A percentile compares a stretch with the other conserved stretches of the same genome.
These are phyloP conservation scores for Hypholoma sublateritium DNA, from an alignment of 768 basidiomycete species.

Conservation along the genomic window DNA sequence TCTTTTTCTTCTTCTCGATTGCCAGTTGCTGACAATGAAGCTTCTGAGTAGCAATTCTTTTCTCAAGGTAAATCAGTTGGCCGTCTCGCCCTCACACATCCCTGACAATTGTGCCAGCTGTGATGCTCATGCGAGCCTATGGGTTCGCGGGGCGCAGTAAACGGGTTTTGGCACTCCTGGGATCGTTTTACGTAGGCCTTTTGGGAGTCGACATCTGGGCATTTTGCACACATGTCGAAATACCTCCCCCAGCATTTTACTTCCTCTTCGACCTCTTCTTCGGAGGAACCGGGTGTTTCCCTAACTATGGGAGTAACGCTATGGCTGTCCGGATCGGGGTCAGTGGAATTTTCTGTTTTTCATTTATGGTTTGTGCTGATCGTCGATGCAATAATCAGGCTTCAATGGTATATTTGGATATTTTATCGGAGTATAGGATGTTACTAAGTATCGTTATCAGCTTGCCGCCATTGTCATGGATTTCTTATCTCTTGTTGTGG, in stretches of 20 bases:
- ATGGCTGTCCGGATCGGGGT: slow-evolving; percentile 35
- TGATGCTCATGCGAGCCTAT: slow-evolving; percentile 45
- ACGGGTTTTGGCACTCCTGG: slow-evolving; percentile 28
- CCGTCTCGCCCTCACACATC: background rate
- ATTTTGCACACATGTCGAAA: slow-evolving; percentile 28
- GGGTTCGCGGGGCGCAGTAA: slow-evolving; percentile 39
- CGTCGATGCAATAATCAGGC: slow-evolving; percentile 14
- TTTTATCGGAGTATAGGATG: background rate
- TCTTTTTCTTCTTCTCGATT: background rate
- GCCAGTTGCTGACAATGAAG: background rate
- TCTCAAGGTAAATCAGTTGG: slow-evolving; percentile 31
- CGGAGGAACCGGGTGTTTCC: slow-evolving; percentile 36
- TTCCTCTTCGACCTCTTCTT: slow-evolving; percentile 6
- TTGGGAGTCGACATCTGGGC: slow-evolving; percentile 35
- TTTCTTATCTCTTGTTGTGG: slow-evolving; percentile 32
- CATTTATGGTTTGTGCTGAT: background rate
- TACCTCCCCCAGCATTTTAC: slow-evolving; percentile 23
- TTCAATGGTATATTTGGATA: slow-evolving; percentile 18
- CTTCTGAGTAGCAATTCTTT: slow-evolving; percentile 35
- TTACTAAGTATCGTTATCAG: slow-evolving; percentile 17
- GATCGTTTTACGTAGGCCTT: slow-evolving; percentile 29
- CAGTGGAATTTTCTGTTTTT: slow-evolving; percentile 15
- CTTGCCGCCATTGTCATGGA: slow-evolving; percentile 38
- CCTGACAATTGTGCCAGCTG: slow-evolving; percentile 22
- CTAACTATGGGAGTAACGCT: slow-evolving; percentile 31